Conservation (phyloP, 1,284 basidiomycete genomes). For the Leccinum pallidistipes region DNA sequence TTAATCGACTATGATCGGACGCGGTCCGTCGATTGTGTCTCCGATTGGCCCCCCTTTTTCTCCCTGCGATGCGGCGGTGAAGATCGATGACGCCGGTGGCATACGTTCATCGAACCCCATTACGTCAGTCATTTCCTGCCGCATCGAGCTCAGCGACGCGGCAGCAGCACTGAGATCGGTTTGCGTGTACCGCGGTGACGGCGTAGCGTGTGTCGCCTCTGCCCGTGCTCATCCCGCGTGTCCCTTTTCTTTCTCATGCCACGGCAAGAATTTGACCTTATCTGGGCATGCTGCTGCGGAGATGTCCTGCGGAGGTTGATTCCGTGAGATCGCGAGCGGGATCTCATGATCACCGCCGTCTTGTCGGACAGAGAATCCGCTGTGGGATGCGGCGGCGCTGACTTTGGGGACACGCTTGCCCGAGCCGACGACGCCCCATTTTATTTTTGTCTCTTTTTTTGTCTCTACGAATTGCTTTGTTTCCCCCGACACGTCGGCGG, state of each 20-base stretch:
- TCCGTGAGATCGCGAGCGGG: slow-evolving; percentile 13
- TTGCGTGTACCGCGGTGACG: slow-evolving; percentile 18
- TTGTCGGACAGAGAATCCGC: slow-evolving; percentile 8
- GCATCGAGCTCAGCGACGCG: slow-evolving; percentile 3
- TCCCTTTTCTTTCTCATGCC: slow-evolving; percentile 4
- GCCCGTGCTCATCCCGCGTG: slow-evolving; percentile 5
- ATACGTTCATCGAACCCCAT: slow-evolving; percentile 16
- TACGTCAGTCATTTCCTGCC: slow-evolving; percentile 22
- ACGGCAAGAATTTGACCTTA: slow-evolving; percentile 2
- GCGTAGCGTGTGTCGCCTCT: slow-evolving; percentile 2
- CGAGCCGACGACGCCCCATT: neutral
- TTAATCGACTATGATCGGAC: slow-evolving; percentile 1
- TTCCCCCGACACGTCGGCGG: neutral
- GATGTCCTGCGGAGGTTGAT: slow-evolving; percentile 3
- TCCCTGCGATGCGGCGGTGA: slow-evolving; percentile 19
- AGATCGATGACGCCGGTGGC: slow-evolving; percentile 32
- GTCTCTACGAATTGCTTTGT: neutral
- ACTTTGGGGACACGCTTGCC: neutral
- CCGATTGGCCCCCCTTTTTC: slow-evolving; percentile 13
- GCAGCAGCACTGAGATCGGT: slow-evolving; percentile 1
- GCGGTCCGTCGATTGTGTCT: neutral
- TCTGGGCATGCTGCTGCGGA: slow-evolving; percentile 15
- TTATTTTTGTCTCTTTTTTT: slow-evolving; percentile 1
- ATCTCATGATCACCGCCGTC: slow-evolving; percentile 12
- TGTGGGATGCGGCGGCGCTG: slow-evolving; percentile 1